A percentile compares a stretch with the other conserved stretches of the same genome.
Evolutionary conservation across 495 filamentous ascomycete species (phyloP).

Genomic region (Thermochaetoides thermophila): DNA sequence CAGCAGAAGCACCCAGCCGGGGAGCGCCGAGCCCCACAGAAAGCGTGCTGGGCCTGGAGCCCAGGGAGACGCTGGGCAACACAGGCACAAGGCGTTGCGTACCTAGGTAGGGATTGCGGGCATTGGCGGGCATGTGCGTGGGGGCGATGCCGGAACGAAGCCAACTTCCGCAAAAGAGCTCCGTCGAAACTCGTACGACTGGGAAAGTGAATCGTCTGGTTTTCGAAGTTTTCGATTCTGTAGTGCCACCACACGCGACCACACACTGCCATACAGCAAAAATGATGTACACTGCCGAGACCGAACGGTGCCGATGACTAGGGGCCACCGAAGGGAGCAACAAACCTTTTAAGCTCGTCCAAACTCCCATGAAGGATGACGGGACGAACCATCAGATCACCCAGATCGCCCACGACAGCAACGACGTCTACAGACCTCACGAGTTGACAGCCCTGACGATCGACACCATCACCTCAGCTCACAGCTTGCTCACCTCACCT

Average conservation of each 20-base stretch:
- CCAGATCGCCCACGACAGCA: too few relatives aligned
- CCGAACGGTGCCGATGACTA: slow-evolving; percentile 1
- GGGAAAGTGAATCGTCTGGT: slow-evolving; percentile 14
- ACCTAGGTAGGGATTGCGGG: too few relatives aligned
- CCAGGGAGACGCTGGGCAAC: too few relatives aligned
- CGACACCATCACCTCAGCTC: too few relatives aligned
- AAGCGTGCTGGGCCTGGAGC: too few relatives aligned
- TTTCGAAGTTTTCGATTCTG: not conserved
- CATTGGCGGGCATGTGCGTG: not conserved
- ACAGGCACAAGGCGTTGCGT: too few relatives aligned
- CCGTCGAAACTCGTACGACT: slow-evolving; percentile 16
- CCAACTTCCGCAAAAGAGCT: slow-evolving; percentile 3
- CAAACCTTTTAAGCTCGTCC: slow-evolving; percentile 5
- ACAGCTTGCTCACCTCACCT: too few relatives aligned
- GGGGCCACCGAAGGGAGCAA: not conserved
- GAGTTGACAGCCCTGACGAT: too few relatives aligned
- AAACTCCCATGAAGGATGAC: slow-evolving; percentile 1
- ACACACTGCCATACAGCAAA: too few relatives aligned
- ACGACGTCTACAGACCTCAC: too few relatives aligned
- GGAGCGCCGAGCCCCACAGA: too few relatives aligned
- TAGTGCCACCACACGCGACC: slow-evolving; percentile 7
- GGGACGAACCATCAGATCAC: slow-evolving; percentile 1
- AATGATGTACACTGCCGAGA: not conserved
- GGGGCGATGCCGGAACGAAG: not conserved
- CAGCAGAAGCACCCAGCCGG: too few relatives aligned